Evolutionary conservation across 768 basidiomycete genomes (phyloP).

Genomic region (Mrakia blollopis): DNA sequence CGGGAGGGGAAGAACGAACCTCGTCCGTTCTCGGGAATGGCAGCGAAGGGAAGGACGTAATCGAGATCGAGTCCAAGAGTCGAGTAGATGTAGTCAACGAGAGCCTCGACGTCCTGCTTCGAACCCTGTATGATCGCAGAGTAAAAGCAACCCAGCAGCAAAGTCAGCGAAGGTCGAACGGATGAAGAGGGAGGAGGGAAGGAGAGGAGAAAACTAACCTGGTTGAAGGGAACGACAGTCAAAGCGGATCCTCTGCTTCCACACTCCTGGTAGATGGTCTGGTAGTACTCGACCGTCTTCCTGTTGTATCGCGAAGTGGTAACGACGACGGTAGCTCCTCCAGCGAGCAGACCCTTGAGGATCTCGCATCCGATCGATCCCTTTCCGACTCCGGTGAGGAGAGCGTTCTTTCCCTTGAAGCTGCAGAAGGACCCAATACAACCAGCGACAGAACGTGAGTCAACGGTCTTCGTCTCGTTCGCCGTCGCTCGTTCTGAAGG

Average conservation of each 20-base stretch:
- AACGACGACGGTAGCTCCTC: conserved; percentile 92
- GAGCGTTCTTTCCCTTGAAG: conserved; percentile 98
- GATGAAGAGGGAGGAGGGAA: neutral
- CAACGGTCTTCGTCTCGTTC: neutral
- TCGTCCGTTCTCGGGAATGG: conserved; percentile 95
- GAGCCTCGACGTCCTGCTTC: conserved; percentile 95
- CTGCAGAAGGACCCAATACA: neutral
- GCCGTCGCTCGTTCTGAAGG: no score
- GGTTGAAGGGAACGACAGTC: conserved; percentile 98
- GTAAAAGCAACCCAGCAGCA: neutral
- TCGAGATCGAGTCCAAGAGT: conserved; percentile 94
- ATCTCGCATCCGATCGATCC: conserved; percentile 98
- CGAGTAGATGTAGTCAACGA: conserved; percentile 96
- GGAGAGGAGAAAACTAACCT: conserved; percentile 44
- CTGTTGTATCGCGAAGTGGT: conserved; percentile 97
- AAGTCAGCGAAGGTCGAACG: neutral
- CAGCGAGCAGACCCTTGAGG: conserved; percentile 90
- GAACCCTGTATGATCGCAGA: conserved; percentile 55
- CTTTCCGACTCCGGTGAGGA: conserved; percentile 95
- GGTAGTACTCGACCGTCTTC: conserved; percentile 88
- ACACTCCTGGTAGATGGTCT: conserved; percentile 90
- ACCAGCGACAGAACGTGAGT: neutral
- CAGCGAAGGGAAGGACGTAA: conserved; percentile 97
- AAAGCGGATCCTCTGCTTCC: conserved; percentile 94
- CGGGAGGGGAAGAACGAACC: no score